Percentiles rank a stretch among this genome's conserved stretches.
Evolutionary conservation across 495 filamentous ascomycete genomes (phyloP).

Genomic region (Podospora sp.): DNA sequence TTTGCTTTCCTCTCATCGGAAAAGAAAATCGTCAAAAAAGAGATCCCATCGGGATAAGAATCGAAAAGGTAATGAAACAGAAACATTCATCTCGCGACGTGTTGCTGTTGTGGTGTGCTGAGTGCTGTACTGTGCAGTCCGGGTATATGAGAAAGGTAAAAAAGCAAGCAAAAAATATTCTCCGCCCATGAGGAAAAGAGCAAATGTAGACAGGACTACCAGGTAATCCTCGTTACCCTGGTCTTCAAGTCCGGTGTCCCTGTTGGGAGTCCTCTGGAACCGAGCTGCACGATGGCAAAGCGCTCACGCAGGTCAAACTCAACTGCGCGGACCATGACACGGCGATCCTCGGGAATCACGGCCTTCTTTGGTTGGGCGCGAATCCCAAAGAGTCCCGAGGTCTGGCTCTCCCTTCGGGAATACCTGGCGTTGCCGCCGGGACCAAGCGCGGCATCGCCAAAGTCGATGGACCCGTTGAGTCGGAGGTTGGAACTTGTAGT

Average conservation of each 20-base stretch:
- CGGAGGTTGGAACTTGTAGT: slow-evolving; percentile 26
- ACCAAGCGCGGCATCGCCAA: slow-evolving; percentile 41
- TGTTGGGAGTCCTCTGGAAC: slow-evolving; percentile 51
- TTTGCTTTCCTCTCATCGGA: background rate
- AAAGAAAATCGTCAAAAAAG: background rate
- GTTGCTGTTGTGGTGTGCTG: background rate
- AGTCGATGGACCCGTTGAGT: slow-evolving; percentile 35
- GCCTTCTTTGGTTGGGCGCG: background rate
- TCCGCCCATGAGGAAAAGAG: background rate
- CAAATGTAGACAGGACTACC: slow-evolving; percentile 34
- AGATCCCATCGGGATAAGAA: background rate
- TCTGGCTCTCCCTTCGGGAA: slow-evolving; percentile 36
- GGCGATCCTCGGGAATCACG: slow-evolving; percentile 48
- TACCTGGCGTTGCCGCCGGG: slow-evolving; percentile 47
- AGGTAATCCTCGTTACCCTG: slow-evolving; percentile 46
- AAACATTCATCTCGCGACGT: background rate
- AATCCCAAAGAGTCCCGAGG: slow-evolving; percentile 15
- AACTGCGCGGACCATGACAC: slow-evolving; percentile 58
- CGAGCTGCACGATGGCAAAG: slow-evolving; percentile 51
- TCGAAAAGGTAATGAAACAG: background rate
- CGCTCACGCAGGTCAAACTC: slow-evolving; percentile 55
- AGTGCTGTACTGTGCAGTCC: slow-evolving; percentile 2
- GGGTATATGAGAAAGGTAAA: slow-evolving; percentile 16
- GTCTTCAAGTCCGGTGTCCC: slow-evolving; percentile 50
- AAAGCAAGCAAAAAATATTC: slow-evolving; percentile 10